These are phyloP conservation scores for Erysimum cheiri DNA, from an alignment of 441 rosid genomes.

Conservation along the genomic window DNA sequence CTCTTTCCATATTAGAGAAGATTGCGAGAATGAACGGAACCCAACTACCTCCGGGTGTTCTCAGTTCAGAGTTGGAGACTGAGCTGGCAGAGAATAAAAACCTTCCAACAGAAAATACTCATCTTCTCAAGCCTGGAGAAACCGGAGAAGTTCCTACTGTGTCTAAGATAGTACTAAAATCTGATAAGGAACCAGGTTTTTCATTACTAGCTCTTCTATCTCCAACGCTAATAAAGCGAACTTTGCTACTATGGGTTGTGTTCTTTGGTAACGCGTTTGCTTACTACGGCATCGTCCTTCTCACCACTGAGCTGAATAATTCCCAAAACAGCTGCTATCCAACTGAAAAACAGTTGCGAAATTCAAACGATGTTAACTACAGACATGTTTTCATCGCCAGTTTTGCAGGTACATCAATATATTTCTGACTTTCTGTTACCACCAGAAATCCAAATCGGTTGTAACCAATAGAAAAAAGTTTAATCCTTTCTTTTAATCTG, in stretches of 20 bases:
- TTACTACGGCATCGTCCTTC: constrained; percentile 86
- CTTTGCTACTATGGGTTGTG: constrained; percentile 79
- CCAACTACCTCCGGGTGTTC: constrained; percentile 63
- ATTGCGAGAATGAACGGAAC: constrained; percentile 58
- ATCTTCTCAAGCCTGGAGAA: constrained; percentile 47
- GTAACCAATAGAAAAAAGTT: neutral
- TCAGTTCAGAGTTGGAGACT: constrained; percentile 61
- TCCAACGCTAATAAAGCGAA: constrained; percentile 63
- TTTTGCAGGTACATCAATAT: constrained; percentile 66
- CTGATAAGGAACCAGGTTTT: constrained; percentile 51
- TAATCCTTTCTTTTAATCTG: constrained; percentile 19
- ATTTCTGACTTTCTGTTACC: neutral
- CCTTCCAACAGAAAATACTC: constrained; percentile 50
- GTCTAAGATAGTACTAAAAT: constrained; percentile 40
- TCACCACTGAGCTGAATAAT: constrained; percentile 86
- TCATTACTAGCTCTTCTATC: constrained; percentile 69
- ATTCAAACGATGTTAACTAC: constrained; percentile 58
- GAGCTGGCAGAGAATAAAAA: constrained; percentile 52
- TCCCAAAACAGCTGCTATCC: constrained; percentile 55
- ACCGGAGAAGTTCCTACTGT: constrained; percentile 28
- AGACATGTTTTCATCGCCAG: constrained; percentile 76
- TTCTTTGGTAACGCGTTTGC: constrained; percentile 90
- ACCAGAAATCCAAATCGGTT: constrained; percentile 25
- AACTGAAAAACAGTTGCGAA: constrained; percentile 38
- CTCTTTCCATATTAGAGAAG: constrained; percentile 60